phyloP scores from a whole-genome alignment of 371 early-diverging fungal species.

The Mortierella sp. region DNA sequence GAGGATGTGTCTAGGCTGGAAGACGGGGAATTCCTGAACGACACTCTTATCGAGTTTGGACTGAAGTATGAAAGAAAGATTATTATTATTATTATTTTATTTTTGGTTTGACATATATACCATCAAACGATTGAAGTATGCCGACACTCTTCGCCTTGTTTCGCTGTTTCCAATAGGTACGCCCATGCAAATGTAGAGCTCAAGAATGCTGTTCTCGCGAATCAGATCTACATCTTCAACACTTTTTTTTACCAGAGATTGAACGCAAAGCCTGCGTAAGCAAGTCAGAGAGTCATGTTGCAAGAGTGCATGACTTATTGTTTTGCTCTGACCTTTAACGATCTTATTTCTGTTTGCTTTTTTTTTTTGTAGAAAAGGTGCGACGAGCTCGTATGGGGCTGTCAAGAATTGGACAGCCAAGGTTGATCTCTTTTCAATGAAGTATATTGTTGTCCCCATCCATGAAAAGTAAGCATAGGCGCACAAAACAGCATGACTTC shows the following conservation, averaged over 20 bases:
- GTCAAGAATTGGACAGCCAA: slow-evolving; percentile 74
- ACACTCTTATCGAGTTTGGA: slow-evolving; percentile 70
- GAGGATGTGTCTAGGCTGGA: slow-evolving; percentile 62
- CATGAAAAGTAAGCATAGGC: slow-evolving; percentile 69
- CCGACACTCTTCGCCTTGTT: neutral
- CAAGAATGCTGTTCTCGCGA: slow-evolving; percentile 22
- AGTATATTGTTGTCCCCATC: slow-evolving; percentile 71
- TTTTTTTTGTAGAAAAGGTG: slow-evolving; percentile 22
- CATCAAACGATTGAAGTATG: neutral
- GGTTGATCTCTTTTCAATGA: slow-evolving; percentile 69
- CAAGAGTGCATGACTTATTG: too few relatives aligned
- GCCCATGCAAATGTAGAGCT: slow-evolving; percentile 25
- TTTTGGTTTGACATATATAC: neutral
- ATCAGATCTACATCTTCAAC: slow-evolving; percentile 44
- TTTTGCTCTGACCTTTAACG: too few relatives aligned
- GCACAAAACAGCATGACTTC: neutral
- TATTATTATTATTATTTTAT: too few relatives aligned
- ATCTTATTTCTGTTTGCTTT: neutral
- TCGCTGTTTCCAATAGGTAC: slow-evolving; percentile 8
- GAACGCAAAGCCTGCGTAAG: slow-evolving; percentile 38
- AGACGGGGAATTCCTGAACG: slow-evolving; percentile 68
- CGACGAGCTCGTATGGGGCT: slow-evolving; percentile 56
- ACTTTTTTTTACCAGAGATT: slow-evolving; percentile 47
- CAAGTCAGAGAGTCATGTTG: neutral
- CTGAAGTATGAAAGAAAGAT: slow-evolving; percentile 59